Evolutionary conservation across 1,139 yeast genomes (phyloP).

Genomic region (Blastobotrys illinoisensis): DNA sequence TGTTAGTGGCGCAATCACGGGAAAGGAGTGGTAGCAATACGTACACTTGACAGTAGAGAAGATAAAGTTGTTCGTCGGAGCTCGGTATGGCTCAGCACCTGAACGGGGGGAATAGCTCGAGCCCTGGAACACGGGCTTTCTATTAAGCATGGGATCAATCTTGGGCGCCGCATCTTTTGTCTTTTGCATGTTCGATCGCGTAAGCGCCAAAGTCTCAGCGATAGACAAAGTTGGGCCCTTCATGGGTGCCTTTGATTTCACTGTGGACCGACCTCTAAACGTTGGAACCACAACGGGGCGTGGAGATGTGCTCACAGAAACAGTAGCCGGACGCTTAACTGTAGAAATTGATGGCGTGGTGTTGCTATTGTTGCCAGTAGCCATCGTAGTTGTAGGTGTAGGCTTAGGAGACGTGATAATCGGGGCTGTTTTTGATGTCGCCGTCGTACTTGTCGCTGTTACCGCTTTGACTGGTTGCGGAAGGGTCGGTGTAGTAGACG

Average conservation of each 20-base stretch:
- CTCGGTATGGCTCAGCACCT: constrained; percentile 3
- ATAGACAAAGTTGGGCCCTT: constrained; percentile 40
- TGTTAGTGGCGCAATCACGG: not conserved
- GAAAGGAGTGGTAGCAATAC: not conserved
- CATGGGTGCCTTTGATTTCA: not conserved
- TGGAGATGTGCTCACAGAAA: not conserved
- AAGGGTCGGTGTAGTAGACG: not conserved
- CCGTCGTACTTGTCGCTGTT: too few relatives aligned
- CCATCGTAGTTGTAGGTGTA: not conserved
- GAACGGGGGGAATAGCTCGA: constrained; percentile 9
- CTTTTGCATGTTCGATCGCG: constrained; percentile 39
- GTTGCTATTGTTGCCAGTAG: not conserved
- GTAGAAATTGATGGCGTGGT: not conserved
- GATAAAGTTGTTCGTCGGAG: not conserved
- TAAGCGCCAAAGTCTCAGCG: constrained; percentile 59
- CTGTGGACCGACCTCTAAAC: not conserved
- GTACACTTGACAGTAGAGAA: not conserved
- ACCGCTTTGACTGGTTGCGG: not conserved
- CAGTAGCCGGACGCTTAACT: not conserved
- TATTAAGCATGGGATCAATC: constrained; percentile 27
- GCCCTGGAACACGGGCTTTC: constrained; percentile 14
- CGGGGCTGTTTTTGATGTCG: not conserved
- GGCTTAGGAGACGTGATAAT: not conserved
- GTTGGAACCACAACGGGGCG: not conserved
- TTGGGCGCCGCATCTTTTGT: constrained; percentile 15